phyloP scores from a whole-genome alignment of 2,329 filamentous ascomycete genomes.

The Phyllosticta paracitricarpa region DNA sequence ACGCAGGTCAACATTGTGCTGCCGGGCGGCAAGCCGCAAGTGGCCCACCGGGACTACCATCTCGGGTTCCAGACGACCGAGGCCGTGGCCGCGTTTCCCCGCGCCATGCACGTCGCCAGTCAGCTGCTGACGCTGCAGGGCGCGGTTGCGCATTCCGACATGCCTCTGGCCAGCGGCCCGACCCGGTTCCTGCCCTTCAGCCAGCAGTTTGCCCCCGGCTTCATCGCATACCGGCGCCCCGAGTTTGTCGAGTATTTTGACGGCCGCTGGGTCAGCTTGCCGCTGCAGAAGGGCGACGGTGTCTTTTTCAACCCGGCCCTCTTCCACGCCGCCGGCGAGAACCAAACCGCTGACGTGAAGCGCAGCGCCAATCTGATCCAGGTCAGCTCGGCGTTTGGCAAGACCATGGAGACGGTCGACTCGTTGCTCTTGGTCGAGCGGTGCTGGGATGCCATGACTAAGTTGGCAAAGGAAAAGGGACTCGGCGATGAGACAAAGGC shows the following conservation, averaged over 20 bases:
- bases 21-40: slow-evolving; percentile 48
- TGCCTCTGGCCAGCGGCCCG: slow-evolving; percentile 49
- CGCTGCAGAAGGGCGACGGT: slow-evolving; percentile 47
- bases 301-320: slow-evolving; percentile 56
- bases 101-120: slow-evolving; percentile 43
- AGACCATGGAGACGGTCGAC: slow-evolving; percentile 54
- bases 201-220: slow-evolving; percentile 48
- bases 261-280: slow-evolving; percentile 42
- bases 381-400: slow-evolving; percentile 52
- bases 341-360: slow-evolving; percentile 38
- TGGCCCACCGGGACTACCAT: slow-evolving; percentile 53
- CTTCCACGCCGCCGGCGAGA: slow-evolving; percentile 54
- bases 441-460: slow-evolving; percentile 34
- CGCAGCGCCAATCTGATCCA: slow-evolving; percentile 54
- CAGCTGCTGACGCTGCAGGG: slow-evolving; percentile 54
- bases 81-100: slow-evolving; percentile 39
- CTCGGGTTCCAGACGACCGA: slow-evolving; percentile 50
- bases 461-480: slow-evolving; percentile 19
- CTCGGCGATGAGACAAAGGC: slow-evolving; percentile 35
- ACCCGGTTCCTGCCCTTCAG: slow-evolving; percentile 53
- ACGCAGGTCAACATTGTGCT: slow-evolving; percentile 54
- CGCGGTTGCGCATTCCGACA: slow-evolving; percentile 52
- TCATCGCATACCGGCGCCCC: slow-evolving; percentile 44
- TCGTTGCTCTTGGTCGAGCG: slow-evolving; percentile 37
- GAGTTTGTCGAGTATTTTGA: slow-evolving; percentile 48